A percentile compares a stretch with the other conserved stretches of the same genome.
These are phyloP conservation scores for Fusarium subglutinans DNA, from an alignment of 2,329 filamentous ascomycete genomes.

Conservation along the genomic window DNA sequence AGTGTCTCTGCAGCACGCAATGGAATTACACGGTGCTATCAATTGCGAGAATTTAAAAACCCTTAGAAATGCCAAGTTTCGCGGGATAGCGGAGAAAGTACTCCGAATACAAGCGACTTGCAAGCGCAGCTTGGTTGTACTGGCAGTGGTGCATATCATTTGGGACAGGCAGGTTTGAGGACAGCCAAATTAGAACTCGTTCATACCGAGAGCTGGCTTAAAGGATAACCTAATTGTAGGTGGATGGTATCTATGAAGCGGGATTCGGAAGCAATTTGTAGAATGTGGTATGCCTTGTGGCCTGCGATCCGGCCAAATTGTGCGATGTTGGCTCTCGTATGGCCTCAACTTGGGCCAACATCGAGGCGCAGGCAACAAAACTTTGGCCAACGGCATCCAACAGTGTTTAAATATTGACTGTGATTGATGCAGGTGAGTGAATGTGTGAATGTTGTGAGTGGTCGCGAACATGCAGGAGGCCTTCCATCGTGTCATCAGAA, in stretches of 20 bases:
- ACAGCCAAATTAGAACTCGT: not conserved
- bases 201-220: rapidly evolving
- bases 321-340: not conserved
- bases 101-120: not conserved
- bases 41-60: rapidly evolving
- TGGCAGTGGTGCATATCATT: no score
- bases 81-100: no score
- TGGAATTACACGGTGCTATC: rapidly evolving
- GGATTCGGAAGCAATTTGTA: rapidly evolving
- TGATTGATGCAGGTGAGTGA: not conserved
- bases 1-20: not conserved
- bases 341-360: not conserved
- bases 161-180: no score
- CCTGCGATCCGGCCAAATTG: rapidly evolving
- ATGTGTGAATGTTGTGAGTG: not conserved
- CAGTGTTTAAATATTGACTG: rapidly evolving
- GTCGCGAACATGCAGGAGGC: not conserved
- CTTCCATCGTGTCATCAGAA: not conserved
- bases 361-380: not conserved
- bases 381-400: not conserved
- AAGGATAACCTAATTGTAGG: rapidly evolving
- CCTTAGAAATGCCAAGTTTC: rapidly evolving
- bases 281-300: not conserved
- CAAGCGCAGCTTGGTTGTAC: not conserved
- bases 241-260: no score